Evolutionary conservation across 495 filamentous ascomycete genomes (phyloP), one percentile per base, ranked within the genome.

Genomic region (Penicillium subrubescens): DNA sequence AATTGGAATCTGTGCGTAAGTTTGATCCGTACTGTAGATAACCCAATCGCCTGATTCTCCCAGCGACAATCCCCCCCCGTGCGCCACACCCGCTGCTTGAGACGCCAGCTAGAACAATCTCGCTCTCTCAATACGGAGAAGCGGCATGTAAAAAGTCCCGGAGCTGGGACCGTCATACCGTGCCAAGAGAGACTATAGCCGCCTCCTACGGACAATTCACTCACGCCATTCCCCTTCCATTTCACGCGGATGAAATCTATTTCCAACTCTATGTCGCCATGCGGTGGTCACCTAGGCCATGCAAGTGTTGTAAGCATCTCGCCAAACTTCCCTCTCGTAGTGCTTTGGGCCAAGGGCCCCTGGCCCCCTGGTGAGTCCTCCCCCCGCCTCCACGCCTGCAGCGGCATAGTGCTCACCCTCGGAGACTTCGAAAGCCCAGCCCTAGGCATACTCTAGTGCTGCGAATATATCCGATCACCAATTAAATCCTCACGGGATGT

Each of bases 41-140:
- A 65, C 62, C 66, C 66, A 62, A 68, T 68, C 62, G 66, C 58
- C 23, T 58, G 62, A 58, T 59, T 65, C 31, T 64, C 35, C 64
- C 61, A 53, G 52, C 58, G 54, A 54, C 15, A 11, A 31, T 54
- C 27, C 54, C 35, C 35, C 25, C 57, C 50, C 48, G 57, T 25
- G 57, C 66, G 66, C 66, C 66, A 68, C 66, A 68, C 43, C 66
- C 66, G 65, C 55, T 43, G 35, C 14, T 35, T 21, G 11, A 37
- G 7, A 17, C 33, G 31, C 31, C 33, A 56, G 2, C 11, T 34
- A 35, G 8, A 19, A 10, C 10, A 48, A 21, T 21, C 12, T 19
- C 3, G n/a, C 41, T 19, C 8, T 1, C 10, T 21, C n/a, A 6
- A 48, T 48, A 48, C 44, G n/a, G 11, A 44, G 8, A 8, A 21